A percentile compares a stretch with the other conserved stretches of the same genome.
Conservation (phyloP, 805 yeast species). For the Ogataea ramenticola region DNA sequence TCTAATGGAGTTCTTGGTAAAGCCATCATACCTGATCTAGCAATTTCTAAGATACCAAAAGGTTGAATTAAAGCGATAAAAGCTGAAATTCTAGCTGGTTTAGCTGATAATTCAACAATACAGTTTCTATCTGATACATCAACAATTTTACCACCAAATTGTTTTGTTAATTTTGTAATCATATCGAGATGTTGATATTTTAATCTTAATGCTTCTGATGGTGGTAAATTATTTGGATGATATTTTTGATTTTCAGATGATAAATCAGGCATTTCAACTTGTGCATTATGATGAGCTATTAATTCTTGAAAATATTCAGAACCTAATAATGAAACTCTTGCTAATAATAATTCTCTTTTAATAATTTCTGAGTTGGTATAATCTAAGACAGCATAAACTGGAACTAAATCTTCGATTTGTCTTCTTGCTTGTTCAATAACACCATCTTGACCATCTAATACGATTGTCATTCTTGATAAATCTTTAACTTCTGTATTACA, state of each 20-base stretch:
- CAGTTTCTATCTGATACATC: constrained; percentile 92
- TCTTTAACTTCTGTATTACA: constrained; percentile 95
- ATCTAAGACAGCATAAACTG: constrained; percentile 96
- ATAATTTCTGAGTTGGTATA: constrained; percentile 87
- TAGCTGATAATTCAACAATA: constrained; percentile 89
- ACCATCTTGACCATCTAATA: constrained; percentile 88
- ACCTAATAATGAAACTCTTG: constrained; percentile 88
- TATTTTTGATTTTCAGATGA: constrained; percentile 37
- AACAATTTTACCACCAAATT: constrained; percentile 89
- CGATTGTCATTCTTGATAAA: constrained; percentile 94
- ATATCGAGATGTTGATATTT: constrained; percentile 86
- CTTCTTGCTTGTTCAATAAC: constrained; percentile 97
- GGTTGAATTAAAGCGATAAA: constrained; percentile 89
- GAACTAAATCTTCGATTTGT: constrained; percentile 95
- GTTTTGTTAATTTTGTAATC: constrained; percentile 68
- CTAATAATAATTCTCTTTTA: constrained; percentile 83
- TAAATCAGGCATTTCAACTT: constrained; percentile 36
- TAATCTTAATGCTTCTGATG: constrained; percentile 89
- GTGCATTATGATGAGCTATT: constrained; percentile 71
- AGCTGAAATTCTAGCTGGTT: constrained; percentile 82
- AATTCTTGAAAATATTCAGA: constrained; percentile 98
- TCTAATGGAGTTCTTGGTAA: constrained; percentile 91
- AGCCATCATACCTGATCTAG: constrained; percentile 98
- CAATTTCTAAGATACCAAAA: constrained; percentile 92
- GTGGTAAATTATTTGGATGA: constrained; percentile 87